Conservation (phyloP, 2,329 filamentous ascomycete genomes). For the Diaporthe batatas region DNA sequence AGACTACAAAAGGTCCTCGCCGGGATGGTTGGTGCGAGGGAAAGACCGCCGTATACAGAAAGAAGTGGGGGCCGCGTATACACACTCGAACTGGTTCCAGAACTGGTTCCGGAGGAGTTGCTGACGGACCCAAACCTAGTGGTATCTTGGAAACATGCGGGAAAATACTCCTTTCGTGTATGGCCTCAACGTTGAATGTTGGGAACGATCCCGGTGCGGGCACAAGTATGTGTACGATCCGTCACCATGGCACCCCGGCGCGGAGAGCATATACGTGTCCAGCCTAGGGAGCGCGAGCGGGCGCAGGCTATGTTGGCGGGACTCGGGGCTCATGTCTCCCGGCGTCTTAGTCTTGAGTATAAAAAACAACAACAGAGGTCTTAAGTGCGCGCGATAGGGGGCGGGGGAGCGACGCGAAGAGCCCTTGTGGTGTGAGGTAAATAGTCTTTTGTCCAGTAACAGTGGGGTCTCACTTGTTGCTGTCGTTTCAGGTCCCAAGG, state of each 20-base stretch:
- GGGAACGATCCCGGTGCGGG: too few species aligned
- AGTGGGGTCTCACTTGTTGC: background rate
- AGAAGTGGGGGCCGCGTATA: background rate
- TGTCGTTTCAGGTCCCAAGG: constrained; percentile 8
- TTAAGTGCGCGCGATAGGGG: too few species aligned
- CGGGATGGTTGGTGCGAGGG: background rate
- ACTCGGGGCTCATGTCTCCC: constrained; percentile 1
- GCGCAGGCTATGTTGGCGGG: background rate
- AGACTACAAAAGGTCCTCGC: constrained; percentile 6
- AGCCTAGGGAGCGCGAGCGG: background rate
- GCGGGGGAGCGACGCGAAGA: too few species aligned
- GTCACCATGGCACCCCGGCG: background rate
- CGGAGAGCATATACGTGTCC: constrained; percentile 11
- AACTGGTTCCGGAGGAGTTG: background rate
- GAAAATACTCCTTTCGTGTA: background rate
- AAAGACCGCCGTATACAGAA: too few species aligned
- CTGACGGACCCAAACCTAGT: background rate
- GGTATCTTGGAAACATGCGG: background rate
- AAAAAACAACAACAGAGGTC: background rate
- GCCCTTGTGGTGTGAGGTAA: background rate
- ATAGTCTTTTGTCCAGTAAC: constrained; percentile 4
- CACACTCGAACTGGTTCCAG: background rate
- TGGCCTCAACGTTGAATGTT: background rate
- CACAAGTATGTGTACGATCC: too few species aligned
- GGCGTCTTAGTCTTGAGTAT: constrained; percentile 4